Conservation (phyloP, 331 rosid species). For the Saraca asoca region DNA sequence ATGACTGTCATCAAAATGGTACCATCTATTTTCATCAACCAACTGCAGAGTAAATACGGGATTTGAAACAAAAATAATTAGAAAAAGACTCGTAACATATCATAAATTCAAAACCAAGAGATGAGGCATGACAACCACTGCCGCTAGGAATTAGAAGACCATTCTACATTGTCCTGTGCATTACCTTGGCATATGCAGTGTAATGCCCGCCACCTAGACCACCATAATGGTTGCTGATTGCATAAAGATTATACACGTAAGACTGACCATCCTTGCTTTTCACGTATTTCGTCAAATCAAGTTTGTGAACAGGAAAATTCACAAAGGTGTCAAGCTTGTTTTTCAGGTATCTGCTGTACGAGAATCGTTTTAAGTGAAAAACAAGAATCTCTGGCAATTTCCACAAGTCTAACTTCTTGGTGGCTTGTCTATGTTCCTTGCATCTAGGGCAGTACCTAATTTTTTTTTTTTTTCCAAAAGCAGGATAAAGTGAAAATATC, state of each 20-base stretch:
- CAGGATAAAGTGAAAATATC: constrained; percentile 16
- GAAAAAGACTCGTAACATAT: constrained; percentile 1
- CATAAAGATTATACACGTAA: constrained; percentile 73
- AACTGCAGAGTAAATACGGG: constrained; percentile 53
- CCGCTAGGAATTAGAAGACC: constrained; percentile 22
- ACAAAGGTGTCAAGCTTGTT: constrained; percentile 93
- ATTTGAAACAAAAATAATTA: constrained; percentile 33
- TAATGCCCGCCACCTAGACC: constrained; percentile 99
- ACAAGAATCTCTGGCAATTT: constrained; percentile 93
- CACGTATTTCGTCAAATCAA: constrained; percentile 88
- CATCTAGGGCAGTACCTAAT: constrained; percentile 94
- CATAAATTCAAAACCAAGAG: constrained; percentile 18
- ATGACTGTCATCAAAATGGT: constrained; percentile 92
- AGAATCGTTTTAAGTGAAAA: constrained; percentile 94
- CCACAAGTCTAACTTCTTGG: constrained; percentile 98
- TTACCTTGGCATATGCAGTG: constrained; percentile 93
- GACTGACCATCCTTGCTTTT: constrained; percentile 72
- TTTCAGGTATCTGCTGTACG: constrained; percentile 92
- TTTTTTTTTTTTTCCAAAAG: constrained; percentile 21
- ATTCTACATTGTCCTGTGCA: background rate
- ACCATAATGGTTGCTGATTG: constrained; percentile 97
- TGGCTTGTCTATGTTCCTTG: constrained; percentile 97
- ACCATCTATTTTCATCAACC: constrained; percentile 90
- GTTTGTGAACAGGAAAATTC: constrained; percentile 83
- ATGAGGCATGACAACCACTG: background rate